A percentile compares a stretch with the other conserved stretches of the same genome.
Evolutionary conservation across 2,329 filamentous ascomycete species (phyloP).

Genomic region (Fusarium palustre): DNA sequence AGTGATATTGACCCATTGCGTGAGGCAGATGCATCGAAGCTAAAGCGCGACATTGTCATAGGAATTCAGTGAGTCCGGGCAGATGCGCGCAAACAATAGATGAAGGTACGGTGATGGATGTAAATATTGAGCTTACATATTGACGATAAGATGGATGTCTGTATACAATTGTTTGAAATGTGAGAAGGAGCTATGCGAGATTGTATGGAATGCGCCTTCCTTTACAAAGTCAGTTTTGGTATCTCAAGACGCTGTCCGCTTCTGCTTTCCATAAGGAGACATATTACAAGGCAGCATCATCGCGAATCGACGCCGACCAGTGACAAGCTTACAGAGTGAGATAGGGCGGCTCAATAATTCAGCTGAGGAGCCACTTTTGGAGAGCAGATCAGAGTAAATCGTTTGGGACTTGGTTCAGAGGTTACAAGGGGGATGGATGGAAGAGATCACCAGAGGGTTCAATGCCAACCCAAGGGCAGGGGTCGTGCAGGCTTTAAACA

Average conservation of each 20-base stretch:
- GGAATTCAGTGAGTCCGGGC: not conserved
- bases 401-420: conserved; percentile 12
- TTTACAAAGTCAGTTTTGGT: conserved; percentile 30
- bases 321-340: conserved; percentile 28
- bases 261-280: conserved; percentile 1
- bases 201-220: conserved; percentile 30
- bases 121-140: conserved; percentile 39
- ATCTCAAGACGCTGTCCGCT: not conserved
- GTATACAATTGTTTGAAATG: not conserved
- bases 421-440: conserved; percentile 33
- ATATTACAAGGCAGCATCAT: not conserved
- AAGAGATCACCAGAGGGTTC: conserved; percentile 20
- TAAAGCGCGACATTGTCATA: conserved; percentile 50
- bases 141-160: conserved; percentile 7
- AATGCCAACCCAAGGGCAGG: conserved; percentile 33
- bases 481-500: conserved; percentile 44
- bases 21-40: conserved; percentile 48
- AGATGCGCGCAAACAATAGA: not conserved
- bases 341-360: conserved; percentile 22
- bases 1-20: conserved; percentile 30
- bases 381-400: conserved; percentile 28
- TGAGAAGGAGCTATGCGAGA: conserved; percentile 6
- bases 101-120: not conserved
- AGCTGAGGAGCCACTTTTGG: conserved; percentile 25
- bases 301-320: not conserved